These are phyloP conservation scores for Bruguiera gymnorhiza DNA, from an alignment of 345 rosid genomes.

Conservation along the genomic window DNA sequence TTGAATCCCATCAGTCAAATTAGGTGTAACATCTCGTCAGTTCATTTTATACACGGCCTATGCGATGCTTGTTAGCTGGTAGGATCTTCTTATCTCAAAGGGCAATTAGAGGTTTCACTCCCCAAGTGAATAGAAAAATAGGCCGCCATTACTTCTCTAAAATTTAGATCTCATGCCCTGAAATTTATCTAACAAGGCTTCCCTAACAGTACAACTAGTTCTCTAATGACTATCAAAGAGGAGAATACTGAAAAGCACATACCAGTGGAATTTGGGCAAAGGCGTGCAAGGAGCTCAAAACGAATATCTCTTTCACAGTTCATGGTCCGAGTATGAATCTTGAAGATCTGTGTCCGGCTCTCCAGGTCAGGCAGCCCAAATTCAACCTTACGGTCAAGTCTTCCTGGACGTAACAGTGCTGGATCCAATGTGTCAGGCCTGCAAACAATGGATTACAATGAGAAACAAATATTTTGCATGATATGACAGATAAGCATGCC, in stretches of 20 bases:
- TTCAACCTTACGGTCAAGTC: conserved; percentile 92
- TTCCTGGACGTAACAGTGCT: conserved; percentile 90
- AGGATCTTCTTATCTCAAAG: background rate
- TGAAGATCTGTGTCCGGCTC: conserved; percentile 88
- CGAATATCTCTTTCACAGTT: conserved; percentile 88
- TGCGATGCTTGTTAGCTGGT: background rate
- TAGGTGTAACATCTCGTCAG: too few species aligned
- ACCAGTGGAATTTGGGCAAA: conserved; percentile 94
- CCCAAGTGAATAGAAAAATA: background rate
- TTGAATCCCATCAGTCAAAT: too few species aligned
- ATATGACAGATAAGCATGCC: background rate
- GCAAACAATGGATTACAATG: background rate
- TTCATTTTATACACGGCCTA: background rate
- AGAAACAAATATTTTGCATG: background rate
- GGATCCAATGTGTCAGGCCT: conserved; percentile 97
- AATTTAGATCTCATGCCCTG: too few species aligned
- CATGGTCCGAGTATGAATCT: conserved; percentile 92
- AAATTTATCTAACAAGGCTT: too few species aligned
- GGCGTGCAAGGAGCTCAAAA: conserved; percentile 91
- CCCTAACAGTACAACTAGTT: too few species aligned
- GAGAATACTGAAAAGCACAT: background rate
- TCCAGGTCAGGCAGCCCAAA: conserved; percentile 92
- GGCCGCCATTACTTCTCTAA: too few species aligned
- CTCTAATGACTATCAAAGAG: too few species aligned
- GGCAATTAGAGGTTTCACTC: background rate